Percentiles rank a stretch among this genome's conserved stretches.
Conservation (phyloP, 2,329 filamentous ascomycete genomes). For the Diaporthe sp. region DNA sequence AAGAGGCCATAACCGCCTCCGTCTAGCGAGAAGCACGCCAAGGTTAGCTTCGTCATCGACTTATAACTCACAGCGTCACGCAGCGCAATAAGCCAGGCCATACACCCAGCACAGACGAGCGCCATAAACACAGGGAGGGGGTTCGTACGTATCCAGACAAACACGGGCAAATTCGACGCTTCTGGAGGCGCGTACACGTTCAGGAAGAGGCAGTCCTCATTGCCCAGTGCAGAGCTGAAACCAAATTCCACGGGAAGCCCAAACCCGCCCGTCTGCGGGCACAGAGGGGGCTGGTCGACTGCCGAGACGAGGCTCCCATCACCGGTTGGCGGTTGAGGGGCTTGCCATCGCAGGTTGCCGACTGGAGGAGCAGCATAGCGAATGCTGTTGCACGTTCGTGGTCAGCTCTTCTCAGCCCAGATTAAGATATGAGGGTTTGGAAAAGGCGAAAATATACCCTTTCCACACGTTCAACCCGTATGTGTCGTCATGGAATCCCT, state of each 20-base stretch:
- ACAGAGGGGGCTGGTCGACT: constrained; percentile 42
- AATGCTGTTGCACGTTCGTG: constrained; percentile 35
- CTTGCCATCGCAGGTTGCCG: constrained; percentile 42
- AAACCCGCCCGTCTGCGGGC: constrained; percentile 43
- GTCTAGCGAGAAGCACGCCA: constrained; percentile 13
- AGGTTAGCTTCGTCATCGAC: not conserved
- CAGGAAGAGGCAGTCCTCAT: constrained; percentile 61
- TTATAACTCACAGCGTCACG: not conserved
- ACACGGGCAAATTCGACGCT: constrained; percentile 55
- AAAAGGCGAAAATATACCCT: not conserved
- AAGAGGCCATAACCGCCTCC: constrained; percentile 33
- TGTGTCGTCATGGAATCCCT: constrained; percentile 7
- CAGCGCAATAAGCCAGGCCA: not conserved
- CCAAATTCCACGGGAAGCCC: constrained; percentile 41
- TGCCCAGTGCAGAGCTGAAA: constrained; percentile 41
- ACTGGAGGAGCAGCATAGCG: constrained; percentile 44
- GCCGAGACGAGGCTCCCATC: constrained; percentile 37
- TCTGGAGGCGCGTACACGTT: constrained; percentile 58
- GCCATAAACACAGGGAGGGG: constrained; percentile 31
- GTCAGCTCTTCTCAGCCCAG: not conserved
- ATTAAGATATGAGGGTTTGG: not conserved
- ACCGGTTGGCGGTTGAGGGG: constrained; percentile 39
- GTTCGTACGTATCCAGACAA: constrained; percentile 52
- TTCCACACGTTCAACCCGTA: constrained; percentile 18
- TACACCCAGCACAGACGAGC: not conserved